Evolutionary conservation across 2,329 filamentous ascomycete species (phyloP).

Genomic region (Colletotrichum sp.): DNA sequence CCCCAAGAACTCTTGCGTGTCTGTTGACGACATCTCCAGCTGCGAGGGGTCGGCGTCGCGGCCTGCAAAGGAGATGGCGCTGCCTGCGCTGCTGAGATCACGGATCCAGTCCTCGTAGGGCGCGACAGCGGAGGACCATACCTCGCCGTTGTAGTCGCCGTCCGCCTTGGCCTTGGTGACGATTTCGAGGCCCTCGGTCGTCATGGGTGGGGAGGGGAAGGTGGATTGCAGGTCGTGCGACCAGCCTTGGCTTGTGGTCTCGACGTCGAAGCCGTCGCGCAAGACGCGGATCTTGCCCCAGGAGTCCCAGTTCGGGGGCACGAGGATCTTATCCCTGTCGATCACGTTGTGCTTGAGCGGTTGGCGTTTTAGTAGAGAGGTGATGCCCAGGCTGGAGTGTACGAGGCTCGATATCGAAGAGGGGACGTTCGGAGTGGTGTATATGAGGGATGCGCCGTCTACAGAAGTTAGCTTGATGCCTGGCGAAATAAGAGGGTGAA

Average conservation of each 20-base stretch:
- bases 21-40: constrained; percentile 70
- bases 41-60: constrained; percentile 47
- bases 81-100: constrained; percentile 68
- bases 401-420: constrained; percentile 81
- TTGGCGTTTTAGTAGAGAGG: constrained; percentile 79
- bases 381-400: constrained; percentile 86
- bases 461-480: constrained; percentile 26
- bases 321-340: constrained; percentile 90
- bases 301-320: constrained; percentile 97
- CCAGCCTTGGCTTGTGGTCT: constrained; percentile 86
- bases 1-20: constrained; percentile 79
- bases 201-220: constrained; percentile 38
- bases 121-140: constrained; percentile 65
- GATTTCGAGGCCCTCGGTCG: constrained; percentile 23
- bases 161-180: constrained; percentile 27
- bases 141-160: constrained; percentile 20
- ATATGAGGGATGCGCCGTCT: constrained; percentile 87
- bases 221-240: constrained; percentile 77
- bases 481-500: constrained; percentile 19
- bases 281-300: constrained; percentile 97
- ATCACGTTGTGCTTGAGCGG: constrained; percentile 89
- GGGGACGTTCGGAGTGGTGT: constrained; percentile 77
- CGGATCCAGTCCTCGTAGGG: constrained; percentile 82
- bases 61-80: constrained; percentile 58
- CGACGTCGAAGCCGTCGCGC: constrained; percentile 90